A percentile compares a stretch with the other conserved stretches of the same genome.
These are phyloP conservation scores for Stagonosporopsis tanaceti DNA, from an alignment of 2,329 filamentous ascomycete species.

Conservation along the genomic window DNA sequence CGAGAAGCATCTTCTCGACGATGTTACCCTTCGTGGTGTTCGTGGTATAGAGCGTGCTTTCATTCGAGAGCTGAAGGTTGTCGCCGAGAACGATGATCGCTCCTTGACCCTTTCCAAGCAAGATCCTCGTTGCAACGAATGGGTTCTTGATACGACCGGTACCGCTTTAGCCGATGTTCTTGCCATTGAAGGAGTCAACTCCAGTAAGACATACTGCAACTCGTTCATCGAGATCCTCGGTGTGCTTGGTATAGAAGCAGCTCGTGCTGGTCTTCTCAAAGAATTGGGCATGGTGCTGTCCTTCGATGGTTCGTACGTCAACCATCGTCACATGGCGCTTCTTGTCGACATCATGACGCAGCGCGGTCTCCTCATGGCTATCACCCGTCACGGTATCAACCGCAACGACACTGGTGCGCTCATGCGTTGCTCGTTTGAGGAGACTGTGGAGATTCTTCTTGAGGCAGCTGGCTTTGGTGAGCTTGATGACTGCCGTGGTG, in stretches of 20 bases:
- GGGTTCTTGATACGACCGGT: slow-evolving; percentile 95
- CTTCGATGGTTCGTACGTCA: slow-evolving; percentile 99
- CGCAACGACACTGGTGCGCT: slow-evolving; percentile 95
- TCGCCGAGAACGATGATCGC: slow-evolving; percentile 73
- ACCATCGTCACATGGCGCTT: slow-evolving; percentile 94
- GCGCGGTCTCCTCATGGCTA: slow-evolving; percentile 90
- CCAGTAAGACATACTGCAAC: slow-evolving; percentile 88
- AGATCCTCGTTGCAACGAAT: slow-evolving; percentile 82
- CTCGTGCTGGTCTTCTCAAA: slow-evolving; percentile 82
- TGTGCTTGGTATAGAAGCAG: slow-evolving; percentile 95
- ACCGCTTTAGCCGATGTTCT: slow-evolving; percentile 86
- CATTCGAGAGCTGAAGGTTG: slow-evolving; percentile 66
- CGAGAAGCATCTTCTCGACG: slow-evolving; percentile 89
- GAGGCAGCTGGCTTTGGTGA: slow-evolving; percentile 95
- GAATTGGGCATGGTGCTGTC: slow-evolving; percentile 93
- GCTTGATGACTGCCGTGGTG: slow-evolving; percentile 95
- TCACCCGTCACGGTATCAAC: slow-evolving; percentile 98
- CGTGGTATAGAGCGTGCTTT: slow-evolving; percentile 89
- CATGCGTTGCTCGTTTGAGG: slow-evolving; percentile 99
- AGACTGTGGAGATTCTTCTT: slow-evolving; percentile 96
- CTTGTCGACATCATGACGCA: slow-evolving; percentile 98
- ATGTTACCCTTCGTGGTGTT: slow-evolving; percentile 89
- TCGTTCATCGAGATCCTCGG: slow-evolving; percentile 94
- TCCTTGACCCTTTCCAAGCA: slow-evolving; percentile 76
- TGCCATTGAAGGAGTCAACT: slow-evolving; percentile 85